phyloP scores from a whole-genome alignment of 495 filamentous ascomycete genomes.

The Arthonia radiata region DNA sequence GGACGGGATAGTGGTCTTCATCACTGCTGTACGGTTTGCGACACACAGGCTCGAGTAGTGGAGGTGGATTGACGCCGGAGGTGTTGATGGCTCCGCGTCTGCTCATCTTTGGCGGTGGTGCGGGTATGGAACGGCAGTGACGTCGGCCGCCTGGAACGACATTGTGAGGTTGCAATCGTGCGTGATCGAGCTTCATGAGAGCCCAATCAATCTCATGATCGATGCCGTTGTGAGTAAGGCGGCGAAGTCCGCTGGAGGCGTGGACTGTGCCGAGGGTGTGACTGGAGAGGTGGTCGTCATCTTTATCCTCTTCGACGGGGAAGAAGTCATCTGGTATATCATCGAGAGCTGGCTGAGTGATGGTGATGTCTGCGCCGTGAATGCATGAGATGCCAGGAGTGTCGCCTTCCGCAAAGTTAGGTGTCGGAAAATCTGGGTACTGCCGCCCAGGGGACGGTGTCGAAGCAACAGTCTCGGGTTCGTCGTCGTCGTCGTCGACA shows the following conservation, averaged over 20 bases:
- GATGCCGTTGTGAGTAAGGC: slow-evolving; percentile 34
- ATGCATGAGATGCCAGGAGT: slow-evolving; percentile 56
- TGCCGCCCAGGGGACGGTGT: slow-evolving; percentile 1
- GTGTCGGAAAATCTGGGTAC: too few species aligned
- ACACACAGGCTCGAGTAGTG: slow-evolving; percentile 8
- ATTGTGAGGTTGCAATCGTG: slow-evolving; percentile 47
- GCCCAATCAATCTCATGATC: slow-evolving; percentile 95
- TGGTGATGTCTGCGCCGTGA: slow-evolving; percentile 41
- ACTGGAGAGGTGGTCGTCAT: slow-evolving; percentile 50
- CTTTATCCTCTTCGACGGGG: slow-evolving; percentile 30
- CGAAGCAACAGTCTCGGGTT: slow-evolving; percentile 2
- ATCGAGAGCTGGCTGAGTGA: slow-evolving; percentile 73
- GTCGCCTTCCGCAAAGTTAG: slow-evolving; percentile 32
- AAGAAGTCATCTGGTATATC: slow-evolving; percentile 54
- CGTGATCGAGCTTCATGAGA: slow-evolving; percentile 52
- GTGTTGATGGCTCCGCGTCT: slow-evolving; percentile 3
- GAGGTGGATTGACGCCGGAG: slow-evolving; percentile 1
- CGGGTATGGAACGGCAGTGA: background rate
- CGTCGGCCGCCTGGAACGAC: slow-evolving; percentile 22
- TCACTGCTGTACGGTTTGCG: slow-evolving; percentile 3
- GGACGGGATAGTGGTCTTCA: slow-evolving; percentile 11
- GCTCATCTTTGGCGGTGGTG: slow-evolving; percentile 9
- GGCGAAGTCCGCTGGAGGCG: slow-evolving; percentile 66
- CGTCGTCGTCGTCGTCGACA: slow-evolving; percentile 2
- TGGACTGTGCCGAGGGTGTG: slow-evolving; percentile 62